Base-by-base conservation (phyloP, 306 rosid species). In the Alnus rubra region DNA sequence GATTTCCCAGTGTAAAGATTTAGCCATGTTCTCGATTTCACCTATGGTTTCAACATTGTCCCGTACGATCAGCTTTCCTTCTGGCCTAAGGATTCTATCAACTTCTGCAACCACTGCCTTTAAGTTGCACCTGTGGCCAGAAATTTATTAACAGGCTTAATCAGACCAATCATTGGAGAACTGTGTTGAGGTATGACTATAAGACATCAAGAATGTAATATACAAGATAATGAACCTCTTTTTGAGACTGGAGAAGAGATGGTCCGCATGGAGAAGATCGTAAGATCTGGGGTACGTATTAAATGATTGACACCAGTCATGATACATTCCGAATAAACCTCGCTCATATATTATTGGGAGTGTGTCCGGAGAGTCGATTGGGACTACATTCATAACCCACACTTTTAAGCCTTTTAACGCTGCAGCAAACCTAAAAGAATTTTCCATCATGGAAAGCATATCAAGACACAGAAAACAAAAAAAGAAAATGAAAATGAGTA, bases 301-400 rank as follows among this genome's bases (percentile, higher is more conserved):
- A 84, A 90, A 89, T 4, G 97, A 89, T 81, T 93, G 96, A 33
- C 97, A 90, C 97, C 97, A 93, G 74, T 93, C 94, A 62, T 93
- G 97, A 79, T 93, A 93, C 28, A 93, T 85, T 44, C 97, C 97
- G 16, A 88, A 75, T 73, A 93, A 81, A 69, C 97, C 97, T 18
- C 96, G 97, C 85, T 93, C 97, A 47, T 82, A 90, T 58, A 93
- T 90, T 81, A 89, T 82, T 39, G 94, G 84, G 62, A 93, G 88
- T 16, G 97, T 93, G 84, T 93, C 92, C 2, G 88, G 88, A 78
- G 92, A 83, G 59, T 88, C 94, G 13, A 87, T 76, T 7, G 90
- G 90, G 68, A 93, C 94, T 55, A 93, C 96, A 84, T 93, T 93
- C 96, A 93, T 89, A 52, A 90, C 96, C 97, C 97, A 93, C 11